These are phyloP conservation scores for Crucihimalaya himalaica DNA, from an alignment of 345 rosid species.

Conservation along the genomic window DNA sequence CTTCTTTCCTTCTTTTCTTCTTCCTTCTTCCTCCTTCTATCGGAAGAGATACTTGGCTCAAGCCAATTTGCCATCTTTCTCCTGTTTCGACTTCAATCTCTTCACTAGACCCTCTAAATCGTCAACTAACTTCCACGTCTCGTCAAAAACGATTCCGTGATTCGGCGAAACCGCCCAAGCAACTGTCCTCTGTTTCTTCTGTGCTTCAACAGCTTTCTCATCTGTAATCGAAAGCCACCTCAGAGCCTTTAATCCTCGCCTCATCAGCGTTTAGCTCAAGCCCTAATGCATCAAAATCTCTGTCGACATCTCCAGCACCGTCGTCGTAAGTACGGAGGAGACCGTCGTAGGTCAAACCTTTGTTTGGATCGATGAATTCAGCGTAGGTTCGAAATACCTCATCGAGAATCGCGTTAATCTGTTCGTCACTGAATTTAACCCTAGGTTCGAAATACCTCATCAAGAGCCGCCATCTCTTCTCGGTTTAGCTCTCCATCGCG, in stretches of 20 bases:
- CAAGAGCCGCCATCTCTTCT: slow-evolving; percentile 91
- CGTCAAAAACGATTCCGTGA: slow-evolving; percentile 94
- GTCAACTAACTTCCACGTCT: slow-evolving; percentile 93
- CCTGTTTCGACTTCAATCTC: slow-evolving; percentile 83
- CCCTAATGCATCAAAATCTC: slow-evolving; percentile 93
- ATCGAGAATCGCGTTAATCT: slow-evolving; percentile 91
- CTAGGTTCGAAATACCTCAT: slow-evolving; percentile 92
- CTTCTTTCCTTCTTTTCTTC: too few relatives aligned
- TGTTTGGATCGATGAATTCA: slow-evolving; percentile 82
- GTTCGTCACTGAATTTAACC: slow-evolving; percentile 97
- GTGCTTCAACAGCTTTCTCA: slow-evolving; percentile 68
- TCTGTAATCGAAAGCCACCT: slow-evolving; percentile 75
- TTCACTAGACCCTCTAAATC: slow-evolving; percentile 93
- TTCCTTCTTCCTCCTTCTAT: too few relatives aligned
- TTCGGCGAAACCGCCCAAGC: slow-evolving; percentile 98
- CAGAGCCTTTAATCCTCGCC: slow-evolving; percentile 48
- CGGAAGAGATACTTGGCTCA: too few relatives aligned
- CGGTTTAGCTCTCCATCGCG: slow-evolving; percentile 90
- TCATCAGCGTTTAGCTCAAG: slow-evolving; percentile 64
- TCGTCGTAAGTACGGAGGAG: slow-evolving; percentile 94
- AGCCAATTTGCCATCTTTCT: slow-evolving; percentile 76
- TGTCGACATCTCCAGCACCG: slow-evolving; percentile 97
- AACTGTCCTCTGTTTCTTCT: slow-evolving; percentile 90
- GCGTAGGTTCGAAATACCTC: slow-evolving; percentile 93
- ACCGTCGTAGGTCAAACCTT: slow-evolving; percentile 86